Evolutionary conservation across 2,329 filamentous ascomycete genomes (phyloP), one percentile per base, ranked within the genome.

Genomic region (Aspergillus persii): DNA sequence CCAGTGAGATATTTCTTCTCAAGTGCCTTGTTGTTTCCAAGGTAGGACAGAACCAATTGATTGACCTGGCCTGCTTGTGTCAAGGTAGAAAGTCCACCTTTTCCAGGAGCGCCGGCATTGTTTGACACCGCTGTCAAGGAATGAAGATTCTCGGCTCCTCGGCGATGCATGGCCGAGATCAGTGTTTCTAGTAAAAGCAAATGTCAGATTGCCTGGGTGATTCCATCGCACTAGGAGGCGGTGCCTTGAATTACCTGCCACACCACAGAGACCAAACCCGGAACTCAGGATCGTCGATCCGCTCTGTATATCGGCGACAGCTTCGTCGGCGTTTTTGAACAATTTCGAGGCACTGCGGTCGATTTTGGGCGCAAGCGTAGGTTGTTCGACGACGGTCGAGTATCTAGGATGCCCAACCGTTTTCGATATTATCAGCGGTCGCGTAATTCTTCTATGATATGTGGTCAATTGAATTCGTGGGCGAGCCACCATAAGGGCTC

Each of bases 221-320:
- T n/a, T 26, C n/a, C 30, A 29, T 26, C 15, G 23, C 30, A 41
- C 12, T 26, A 11, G 12, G 11, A 3, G 29, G 30, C 44, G 8
- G 9, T 46, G 11, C 23, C 18, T 3, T 11, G 53, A 68, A 78
- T 56, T 76, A 86, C 86, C 84, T 56, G 87, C 86, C 18, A 92
- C 88, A 64, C 90, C 90, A 66, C 89, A 93, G 11, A 94, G 83
- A n/a, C 91, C 91, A 72, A 94, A 94, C 1, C 90, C 91, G 15
- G 90, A 88, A 70, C 89, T 91, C 57, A 94, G 79, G 39, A 94
- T 80, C 0, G 85, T 89, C 9, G 86, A 87, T 56, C 89, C 85
- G 67, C 89, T 88, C 70, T 87, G 80, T 58, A 93, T 78, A 69
- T 91, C 89, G 2, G 85, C 83, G 46, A 92, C 84, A 5, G 90